These are phyloP conservation scores for Metschnikowia henanensis DNA, from an alignment of 805 yeast species.

Conservation along the genomic window DNA sequence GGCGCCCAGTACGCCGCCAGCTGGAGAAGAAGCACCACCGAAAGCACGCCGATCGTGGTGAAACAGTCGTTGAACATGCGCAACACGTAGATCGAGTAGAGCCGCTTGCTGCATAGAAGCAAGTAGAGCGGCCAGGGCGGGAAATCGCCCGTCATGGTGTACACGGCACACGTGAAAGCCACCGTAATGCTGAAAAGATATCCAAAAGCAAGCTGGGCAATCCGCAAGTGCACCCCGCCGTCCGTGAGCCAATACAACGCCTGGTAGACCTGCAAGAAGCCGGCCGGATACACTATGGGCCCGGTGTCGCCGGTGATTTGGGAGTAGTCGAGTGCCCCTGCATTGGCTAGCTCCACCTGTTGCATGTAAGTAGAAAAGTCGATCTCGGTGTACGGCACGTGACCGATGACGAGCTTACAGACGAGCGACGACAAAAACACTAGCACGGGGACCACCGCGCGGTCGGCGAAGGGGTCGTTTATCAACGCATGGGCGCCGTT, in stretches of 20 bases:
- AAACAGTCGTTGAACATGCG: slow-evolving; percentile 88
- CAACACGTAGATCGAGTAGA: slow-evolving; percentile 83
- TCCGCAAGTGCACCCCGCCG: slow-evolving; percentile 51
- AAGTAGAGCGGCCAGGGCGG: slow-evolving; percentile 67
- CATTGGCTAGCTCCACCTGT: slow-evolving; percentile 62
- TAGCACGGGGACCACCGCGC: slow-evolving; percentile 48
- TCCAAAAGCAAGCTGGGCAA: slow-evolving; percentile 70
- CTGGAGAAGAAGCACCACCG: slow-evolving; percentile 56
- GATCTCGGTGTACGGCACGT: slow-evolving; percentile 71
- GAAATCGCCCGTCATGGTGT: slow-evolving; percentile 40
- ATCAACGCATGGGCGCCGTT: slow-evolving; percentile 45
- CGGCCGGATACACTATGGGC: slow-evolving; percentile 93
- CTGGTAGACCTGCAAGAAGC: slow-evolving; percentile 74
- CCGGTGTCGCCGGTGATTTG: slow-evolving; percentile 81
- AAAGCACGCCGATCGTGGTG: slow-evolving; percentile 62
- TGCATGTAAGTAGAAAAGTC: slow-evolving; percentile 92
- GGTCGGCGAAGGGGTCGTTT: slow-evolving; percentile 47
- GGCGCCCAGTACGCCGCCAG: slow-evolving; percentile 43
- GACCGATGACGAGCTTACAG: slow-evolving; percentile 35
- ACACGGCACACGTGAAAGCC: slow-evolving; percentile 50
- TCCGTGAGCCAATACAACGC: slow-evolving; percentile 60
- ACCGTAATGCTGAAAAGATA: slow-evolving; percentile 63
- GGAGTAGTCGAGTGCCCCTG: slow-evolving; percentile 68
- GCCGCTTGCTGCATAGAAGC: slow-evolving; percentile 67
- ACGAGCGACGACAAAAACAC: slow-evolving; percentile 48